Base-by-base conservation (phyloP, 768 basidiomycete species). In the Gyrodon lividus region DNA sequence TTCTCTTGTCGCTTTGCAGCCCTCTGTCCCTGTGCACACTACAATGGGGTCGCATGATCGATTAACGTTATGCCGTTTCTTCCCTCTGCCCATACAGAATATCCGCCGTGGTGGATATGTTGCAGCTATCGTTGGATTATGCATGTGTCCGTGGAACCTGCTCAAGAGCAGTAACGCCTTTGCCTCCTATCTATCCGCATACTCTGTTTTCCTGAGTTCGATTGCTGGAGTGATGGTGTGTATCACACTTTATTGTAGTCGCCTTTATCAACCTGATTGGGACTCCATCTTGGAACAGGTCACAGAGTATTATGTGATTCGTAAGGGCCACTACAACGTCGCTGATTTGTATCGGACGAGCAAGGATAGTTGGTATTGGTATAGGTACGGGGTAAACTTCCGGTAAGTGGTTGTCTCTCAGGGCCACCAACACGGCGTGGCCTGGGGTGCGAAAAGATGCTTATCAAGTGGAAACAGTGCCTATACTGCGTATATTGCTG, bases 31-130 rank as follows among this genome's bases (percentile, higher is more conserved):
- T 39, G 39, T 37, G 38, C 38, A 31, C 19, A 48, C 40, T 10
- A n/a, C 7, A 28, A 45, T 46, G 34, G 40, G 38, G 48, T 39
- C 33, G 13, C 10, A 48, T 48, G 46, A 17, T 40, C 46, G 46
- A 54, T 30, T 12, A 5, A 44, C 40, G 22, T 46, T 30, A 9
- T 30, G 30, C 30, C 9, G 8, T 12, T 12, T 30, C 12, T 41
- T 23, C 39, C 26, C 23, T 9, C 7, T 34, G 24, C 19, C 23
- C 24, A 8, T 43, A 9, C 51, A 86, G 83, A 91, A 87, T 63
- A 92, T 93, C 63, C 83, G 90, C 19, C 80, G 90, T 17, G 90
- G 92, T 24, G 89, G 90, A 14, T 94, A 87, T 69, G 70, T 92
- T 42, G 86, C 84, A n/a, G 89, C 88, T 7, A 74, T 86, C 42